Conservation (phyloP, 2,329 filamentous ascomycete genomes). For the Dactylellina sp. region DNA sequence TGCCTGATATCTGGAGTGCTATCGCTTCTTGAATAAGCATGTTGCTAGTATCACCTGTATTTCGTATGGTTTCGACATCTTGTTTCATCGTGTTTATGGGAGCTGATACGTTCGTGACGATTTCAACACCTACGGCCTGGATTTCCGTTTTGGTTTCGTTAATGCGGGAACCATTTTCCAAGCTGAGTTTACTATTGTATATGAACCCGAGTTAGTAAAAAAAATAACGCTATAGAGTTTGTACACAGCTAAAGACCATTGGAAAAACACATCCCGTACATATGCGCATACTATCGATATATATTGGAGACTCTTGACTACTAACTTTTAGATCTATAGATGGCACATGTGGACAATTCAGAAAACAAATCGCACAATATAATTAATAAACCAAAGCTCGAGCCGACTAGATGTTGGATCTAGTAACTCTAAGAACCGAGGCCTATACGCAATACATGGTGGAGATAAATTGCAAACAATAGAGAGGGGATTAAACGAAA, state of each 20-base stretch:
- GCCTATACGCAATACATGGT: background rate
- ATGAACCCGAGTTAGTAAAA: too few species aligned
- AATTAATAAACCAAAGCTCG: too few species aligned
- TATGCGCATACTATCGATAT: background rate
- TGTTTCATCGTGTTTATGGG: conserved; percentile 21
- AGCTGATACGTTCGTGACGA: conserved; percentile 33
- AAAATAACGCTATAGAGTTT: too few species aligned
- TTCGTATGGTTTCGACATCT: conserved; percentile 20
- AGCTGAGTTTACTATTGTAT: conserved; percentile 18
- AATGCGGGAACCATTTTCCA: conserved; percentile 37
- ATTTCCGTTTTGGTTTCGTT: conserved; percentile 18
- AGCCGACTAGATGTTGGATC: conserved; percentile 19
- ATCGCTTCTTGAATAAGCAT: conserved; percentile 27
- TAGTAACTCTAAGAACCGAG: background rate
- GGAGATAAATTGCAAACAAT: background rate
- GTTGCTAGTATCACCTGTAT: conserved; percentile 7
- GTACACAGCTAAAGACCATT: too few species aligned
- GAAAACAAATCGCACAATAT: too few species aligned
- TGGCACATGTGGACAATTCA: too few species aligned
- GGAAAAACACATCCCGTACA: conserved; percentile 16
- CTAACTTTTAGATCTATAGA: too few species aligned
- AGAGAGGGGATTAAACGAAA: background rate
- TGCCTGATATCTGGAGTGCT: conserved; percentile 22
- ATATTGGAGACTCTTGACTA: background rate
- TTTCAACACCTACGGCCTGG: conserved; percentile 20